Percentiles rank a stretch among this genome's conserved stretches.
phyloP scores from a whole-genome alignment of 73 alveolate genomes.

The Durusdinium trenchii region DNA sequence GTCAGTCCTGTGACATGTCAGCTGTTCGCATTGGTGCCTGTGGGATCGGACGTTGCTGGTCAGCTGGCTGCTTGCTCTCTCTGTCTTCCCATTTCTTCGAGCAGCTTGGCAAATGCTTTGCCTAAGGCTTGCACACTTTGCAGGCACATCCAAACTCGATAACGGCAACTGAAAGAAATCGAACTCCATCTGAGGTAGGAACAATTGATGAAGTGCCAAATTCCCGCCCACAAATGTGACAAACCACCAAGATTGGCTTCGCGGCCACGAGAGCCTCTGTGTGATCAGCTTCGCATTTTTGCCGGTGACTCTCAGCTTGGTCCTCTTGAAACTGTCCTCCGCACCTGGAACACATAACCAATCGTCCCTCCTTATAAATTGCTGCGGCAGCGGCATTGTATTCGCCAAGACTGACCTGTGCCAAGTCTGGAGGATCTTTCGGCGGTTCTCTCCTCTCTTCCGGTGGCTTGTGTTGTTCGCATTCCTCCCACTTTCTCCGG shows the following conservation, averaged over 20 bases:
- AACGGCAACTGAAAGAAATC: too few species aligned
- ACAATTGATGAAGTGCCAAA: slow-evolving; percentile 97
- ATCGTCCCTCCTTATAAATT: background rate
- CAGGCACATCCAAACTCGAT: too few species aligned
- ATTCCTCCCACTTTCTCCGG: slow-evolving; percentile 19
- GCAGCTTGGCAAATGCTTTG: background rate
- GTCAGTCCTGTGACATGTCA: background rate
- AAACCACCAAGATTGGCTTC: slow-evolving; percentile 58
- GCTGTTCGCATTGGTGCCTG: background rate
- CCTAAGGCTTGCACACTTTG: background rate
- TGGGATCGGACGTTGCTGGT: background rate
- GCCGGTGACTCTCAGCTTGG: background rate
- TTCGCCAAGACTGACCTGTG: background rate
- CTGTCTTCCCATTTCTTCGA: background rate
- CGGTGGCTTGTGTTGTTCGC: background rate
- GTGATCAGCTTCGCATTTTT: background rate
- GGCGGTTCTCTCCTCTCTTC: background rate
- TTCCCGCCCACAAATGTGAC: slow-evolving; percentile 98
- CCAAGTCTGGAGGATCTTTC: background rate
- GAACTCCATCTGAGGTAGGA: too few species aligned
- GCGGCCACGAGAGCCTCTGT: background rate
- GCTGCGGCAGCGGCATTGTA: background rate
- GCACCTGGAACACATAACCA: background rate
- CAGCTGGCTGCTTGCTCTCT: background rate
- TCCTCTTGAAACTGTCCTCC: background rate